Evolutionary conservation across 768 basidiomycete species (phyloP), one percentile per base, ranked within the genome.

Genomic region (Trametes meyenii): DNA sequence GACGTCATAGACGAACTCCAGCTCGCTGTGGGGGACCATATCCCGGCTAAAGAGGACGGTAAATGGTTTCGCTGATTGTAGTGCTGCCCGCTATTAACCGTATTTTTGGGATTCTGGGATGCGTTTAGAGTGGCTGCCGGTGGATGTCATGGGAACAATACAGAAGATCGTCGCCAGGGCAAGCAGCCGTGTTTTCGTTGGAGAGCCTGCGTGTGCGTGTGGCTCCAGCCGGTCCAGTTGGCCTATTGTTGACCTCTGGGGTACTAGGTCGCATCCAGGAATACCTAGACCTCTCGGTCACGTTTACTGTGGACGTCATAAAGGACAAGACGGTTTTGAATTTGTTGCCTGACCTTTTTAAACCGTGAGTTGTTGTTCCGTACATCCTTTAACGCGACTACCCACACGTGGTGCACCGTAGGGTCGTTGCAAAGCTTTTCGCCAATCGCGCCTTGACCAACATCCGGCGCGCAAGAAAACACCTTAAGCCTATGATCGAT

Each of bases 151-250:
- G 26, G 19, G n/a, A 12, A 23, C 26, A 1, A n/a, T 35, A 11
- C 50, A 50, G 35, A 43, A 70, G 24, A 66, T 83, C 24, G 68
- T 84, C 19, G 72, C 74, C 48, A 75, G 79, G 39, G 70, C 74
- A 6, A 78, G 70, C 45, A 81, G 81, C 58, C 75, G 84, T 29
- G 49, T 77, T 0, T 80, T 85, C 56, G 78, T 85, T 7, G 84
- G 83, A 0, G 69, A 77, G 33, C 81, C 82, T 7, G 54, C 81
- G 3, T 83, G 83, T 81, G 49, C 23, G 78, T 71, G 16, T 24
- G 39, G 13, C 14, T 5, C 24, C 19, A 10, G 10, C 23, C 19
- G n/a, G 17, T 44, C 3, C 43, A n/a, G n/a, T n/a, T 8, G n/a
- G 3, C 8, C 17, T 44, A 3, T 44, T 8, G 43, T 19, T 44